Conservation (phyloP, 768 basidiomycete genomes). For the Kwoniella botswanensis region DNA sequence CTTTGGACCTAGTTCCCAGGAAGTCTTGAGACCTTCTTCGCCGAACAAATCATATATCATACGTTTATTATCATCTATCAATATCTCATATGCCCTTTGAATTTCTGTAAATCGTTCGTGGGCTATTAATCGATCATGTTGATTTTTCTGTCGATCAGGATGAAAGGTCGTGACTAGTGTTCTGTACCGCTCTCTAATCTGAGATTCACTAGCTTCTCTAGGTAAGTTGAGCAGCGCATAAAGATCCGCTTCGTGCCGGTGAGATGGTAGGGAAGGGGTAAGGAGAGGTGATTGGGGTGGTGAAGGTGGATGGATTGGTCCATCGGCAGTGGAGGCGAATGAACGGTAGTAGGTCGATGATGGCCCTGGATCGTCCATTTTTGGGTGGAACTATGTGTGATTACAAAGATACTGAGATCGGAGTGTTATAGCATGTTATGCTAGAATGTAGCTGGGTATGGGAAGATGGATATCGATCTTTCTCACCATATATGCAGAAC, state of each 20-base stretch:
- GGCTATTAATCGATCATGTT: conserved; percentile 66
- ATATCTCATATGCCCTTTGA: conserved; percentile 82
- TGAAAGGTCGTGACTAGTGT: conserved; percentile 78
- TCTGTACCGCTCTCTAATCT: conserved; percentile 76
- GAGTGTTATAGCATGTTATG: background rate
- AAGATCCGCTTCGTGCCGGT: conserved; percentile 29
- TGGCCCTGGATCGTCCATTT: conserved; percentile 54
- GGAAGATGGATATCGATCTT: no score
- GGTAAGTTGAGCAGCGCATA: conserved; percentile 75
- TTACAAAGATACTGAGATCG: no score
- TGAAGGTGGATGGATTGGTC: conserved; percentile 44
- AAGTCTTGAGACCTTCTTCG: conserved; percentile 59
- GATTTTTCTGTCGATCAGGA: conserved; percentile 78
- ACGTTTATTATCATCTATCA: conserved; percentile 66
- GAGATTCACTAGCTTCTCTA: conserved; percentile 67
- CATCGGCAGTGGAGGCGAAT: conserved; percentile 47
- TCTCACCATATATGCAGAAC: no score
- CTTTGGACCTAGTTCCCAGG: conserved; percentile 58
- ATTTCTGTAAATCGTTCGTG: conserved; percentile 73
- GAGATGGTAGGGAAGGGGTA: conserved; percentile 20
- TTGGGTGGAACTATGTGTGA: no score
- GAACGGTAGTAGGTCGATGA: conserved; percentile 42
- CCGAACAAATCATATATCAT: conserved; percentile 79
- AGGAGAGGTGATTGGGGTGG: conserved; percentile 41
- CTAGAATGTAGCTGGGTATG: no score